A percentile compares a stretch with the other conserved stretches of the same genome.
These are phyloP conservation scores for Aureobasidium uvarum DNA, from an alignment of 2,329 filamentous ascomycete species.

Conservation along the genomic window DNA sequence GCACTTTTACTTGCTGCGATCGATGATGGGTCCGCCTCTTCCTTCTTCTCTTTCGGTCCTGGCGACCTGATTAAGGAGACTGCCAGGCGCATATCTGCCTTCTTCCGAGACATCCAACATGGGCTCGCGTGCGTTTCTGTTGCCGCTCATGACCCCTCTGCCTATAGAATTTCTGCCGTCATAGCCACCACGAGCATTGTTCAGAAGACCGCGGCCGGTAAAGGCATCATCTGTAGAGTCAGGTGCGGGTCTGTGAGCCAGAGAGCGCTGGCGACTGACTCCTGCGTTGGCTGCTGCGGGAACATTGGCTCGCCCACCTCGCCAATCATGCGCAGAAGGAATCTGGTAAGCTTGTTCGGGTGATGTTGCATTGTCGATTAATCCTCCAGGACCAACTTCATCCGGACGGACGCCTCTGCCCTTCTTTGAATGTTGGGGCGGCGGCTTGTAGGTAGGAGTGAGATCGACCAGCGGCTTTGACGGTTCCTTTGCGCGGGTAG, in stretches of 20 bases:
- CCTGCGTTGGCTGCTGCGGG: constrained; percentile 6
- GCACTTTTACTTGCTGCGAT: neutral
- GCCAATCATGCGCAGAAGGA: constrained; percentile 48
- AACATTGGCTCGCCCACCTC: constrained; percentile 34
- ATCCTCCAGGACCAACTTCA: constrained; percentile 40
- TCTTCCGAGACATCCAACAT: constrained; percentile 47
- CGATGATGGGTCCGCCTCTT: constrained; percentile 18
- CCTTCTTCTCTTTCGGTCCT: constrained; percentile 35
- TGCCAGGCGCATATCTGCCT: constrained; percentile 48
- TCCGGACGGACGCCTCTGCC: constrained; percentile 49
- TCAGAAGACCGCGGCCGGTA: constrained; percentile 44
- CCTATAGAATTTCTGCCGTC: constrained; percentile 40
- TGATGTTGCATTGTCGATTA: constrained; percentile 49
- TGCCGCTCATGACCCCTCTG: constrained; percentile 48
- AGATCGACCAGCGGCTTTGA: constrained; percentile 67
- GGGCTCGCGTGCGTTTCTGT: constrained; percentile 44
- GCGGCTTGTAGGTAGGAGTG: constrained; percentile 62
- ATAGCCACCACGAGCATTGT: constrained; percentile 42
- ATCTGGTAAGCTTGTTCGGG: constrained; percentile 44
- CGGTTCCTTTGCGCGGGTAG: constrained; percentile 39
- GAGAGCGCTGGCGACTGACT: neutral
- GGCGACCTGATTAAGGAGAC: constrained; percentile 48
- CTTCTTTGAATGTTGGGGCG: constrained; percentile 58
- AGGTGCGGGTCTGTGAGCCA: neutral
- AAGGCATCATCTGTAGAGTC: constrained; percentile 39